Evolutionary conservation across 2,329 filamentous ascomycete species (phyloP), one percentile per base, ranked within the genome.

Genomic region (Furcasterigmium furcatum): DNA sequence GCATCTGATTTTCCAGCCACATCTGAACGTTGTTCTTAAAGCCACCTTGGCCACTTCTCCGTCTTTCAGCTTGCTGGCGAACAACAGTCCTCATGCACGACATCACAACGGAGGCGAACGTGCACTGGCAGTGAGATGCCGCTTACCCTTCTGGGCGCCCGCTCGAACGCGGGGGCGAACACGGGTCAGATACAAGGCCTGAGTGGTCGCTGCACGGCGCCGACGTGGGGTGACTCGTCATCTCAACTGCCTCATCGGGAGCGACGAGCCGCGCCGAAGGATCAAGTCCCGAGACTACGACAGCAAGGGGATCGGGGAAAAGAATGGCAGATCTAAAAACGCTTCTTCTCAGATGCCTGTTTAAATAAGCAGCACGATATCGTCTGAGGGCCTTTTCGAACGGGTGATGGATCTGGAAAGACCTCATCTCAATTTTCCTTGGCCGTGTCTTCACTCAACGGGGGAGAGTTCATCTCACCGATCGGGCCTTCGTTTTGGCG

Each of bases 231-330:
- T n/a, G n/a, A n/a, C n/a, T 27, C 24, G 24, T 25, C 21, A 27
- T 41, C 24, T 18, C 39, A 41, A n/a, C 39, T 41, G 39, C 39
- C 39, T 9, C 3, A 41, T 41, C 18, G 18, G n/a, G 39, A 41
- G 39, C 39, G 39, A 13, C 19, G 20, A 20, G 25, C 25, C 24
- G 39, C 24, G 27, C 16, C 18, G 25, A 18, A 27, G 9, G 24
- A 27, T 12, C 7, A 27, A 12, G 12, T 27, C 24, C 24, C 24
- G 7, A 12, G 7, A 7, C 12, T 12, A 12, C 24, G 12, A 7
- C 24, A 27, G 24, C 39, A 29, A 29, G 8, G 8, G 13, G 25
- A 8, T 29, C 25, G 8, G 25, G 25, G 8, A 29, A 13, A 8
- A 29, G 25, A 29, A 29, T 8, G 8, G 8, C 13, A 8, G 25